Evolutionary conservation across 2,329 filamentous ascomycete genomes (phyloP).

Genomic region (Podosphaera fusca): DNA sequence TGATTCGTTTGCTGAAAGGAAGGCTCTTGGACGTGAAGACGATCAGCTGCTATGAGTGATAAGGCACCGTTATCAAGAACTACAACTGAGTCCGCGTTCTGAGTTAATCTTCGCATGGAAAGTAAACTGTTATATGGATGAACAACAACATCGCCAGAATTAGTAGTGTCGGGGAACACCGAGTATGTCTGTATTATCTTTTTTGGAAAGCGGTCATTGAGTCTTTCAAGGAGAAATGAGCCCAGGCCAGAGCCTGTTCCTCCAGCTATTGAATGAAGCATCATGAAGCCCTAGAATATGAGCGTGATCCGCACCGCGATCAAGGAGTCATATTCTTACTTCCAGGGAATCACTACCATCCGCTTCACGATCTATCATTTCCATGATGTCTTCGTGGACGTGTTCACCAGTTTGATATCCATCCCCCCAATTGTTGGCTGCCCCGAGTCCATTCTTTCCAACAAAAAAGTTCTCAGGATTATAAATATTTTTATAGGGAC

Average conservation of each 20-base stretch:
- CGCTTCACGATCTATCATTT: constrained; percentile 97
- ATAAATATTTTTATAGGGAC: constrained; percentile 95
- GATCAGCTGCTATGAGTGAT: constrained; percentile 79
- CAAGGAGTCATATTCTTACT: constrained; percentile 22
- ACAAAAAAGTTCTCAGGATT: constrained; percentile 99
- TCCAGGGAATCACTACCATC: constrained; percentile 95
- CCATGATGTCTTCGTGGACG: constrained; percentile 91
- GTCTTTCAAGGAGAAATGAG: constrained; percentile 77
- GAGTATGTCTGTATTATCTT: constrained; percentile 99
- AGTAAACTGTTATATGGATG: constrained; percentile 96
- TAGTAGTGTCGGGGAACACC: constrained; percentile 86
- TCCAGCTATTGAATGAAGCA: constrained; percentile 91
- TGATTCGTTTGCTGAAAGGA: constrained; percentile 97
- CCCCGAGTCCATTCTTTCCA: constrained; percentile 77
- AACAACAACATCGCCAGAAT: constrained; percentile 73
- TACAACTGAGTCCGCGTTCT: constrained; percentile 94
- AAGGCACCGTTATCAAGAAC: constrained; percentile 91
- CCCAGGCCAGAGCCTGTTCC: constrained; percentile 92
- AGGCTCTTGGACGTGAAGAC: constrained; percentile 82
- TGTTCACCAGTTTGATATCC: constrained; percentile 82
- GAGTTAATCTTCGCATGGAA: constrained; percentile 70
- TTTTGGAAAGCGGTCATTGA: constrained; percentile 95
- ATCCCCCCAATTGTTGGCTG: constrained; percentile 95
- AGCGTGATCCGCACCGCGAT: constrained; percentile 8
- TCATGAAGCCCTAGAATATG: constrained; percentile 62